phyloP scores from a whole-genome alignment of 169 alveolate species.

The Babesia bigemina region DNA sequence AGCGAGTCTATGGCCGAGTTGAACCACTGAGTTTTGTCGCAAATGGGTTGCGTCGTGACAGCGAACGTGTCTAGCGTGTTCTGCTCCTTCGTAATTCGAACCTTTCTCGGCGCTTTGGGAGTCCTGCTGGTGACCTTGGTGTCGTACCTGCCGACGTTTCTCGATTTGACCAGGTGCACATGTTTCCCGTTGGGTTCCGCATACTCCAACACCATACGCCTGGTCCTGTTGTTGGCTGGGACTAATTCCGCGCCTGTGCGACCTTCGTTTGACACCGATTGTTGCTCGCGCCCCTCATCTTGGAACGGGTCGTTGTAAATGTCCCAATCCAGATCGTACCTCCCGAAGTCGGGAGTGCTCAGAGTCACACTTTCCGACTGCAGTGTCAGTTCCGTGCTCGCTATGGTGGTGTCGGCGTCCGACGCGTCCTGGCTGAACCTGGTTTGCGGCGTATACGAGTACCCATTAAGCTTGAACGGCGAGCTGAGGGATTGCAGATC shows the following conservation, averaged over 20 bases:
- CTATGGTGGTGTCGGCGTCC: constrained; percentile 56
- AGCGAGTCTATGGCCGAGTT: constrained; percentile 26
- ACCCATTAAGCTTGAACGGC: constrained; percentile 61
- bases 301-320: constrained; percentile 60
- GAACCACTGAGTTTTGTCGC: constrained; percentile 27
- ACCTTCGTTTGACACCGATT: neutral
- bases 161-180: constrained; percentile 33
- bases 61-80: constrained; percentile 4
- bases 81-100: constrained; percentile 1
- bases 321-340: constrained; percentile 66
- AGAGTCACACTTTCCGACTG: constrained; percentile 30
- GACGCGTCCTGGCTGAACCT: constrained; percentile 15
- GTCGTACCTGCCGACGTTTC: constrained; percentile 14
- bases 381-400: constrained; percentile 50
- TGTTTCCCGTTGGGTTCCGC: constrained; percentile 24
- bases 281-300: neutral
- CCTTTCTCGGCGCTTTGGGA: constrained; percentile 8
- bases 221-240: neutral
- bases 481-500: constrained; percentile 57
- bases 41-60: constrained; percentile 3
- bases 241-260: neutral
- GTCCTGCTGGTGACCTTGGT: constrained; percentile 5
- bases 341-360: constrained; percentile 31
- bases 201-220: constrained; percentile 30
- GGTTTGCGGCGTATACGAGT: constrained; percentile 57